A percentile compares a stretch with the other conserved stretches of the same genome.
Evolutionary conservation across 2,329 filamentous ascomycete genomes (phyloP).

Genomic region (Aureobasidium namibiae): DNA sequence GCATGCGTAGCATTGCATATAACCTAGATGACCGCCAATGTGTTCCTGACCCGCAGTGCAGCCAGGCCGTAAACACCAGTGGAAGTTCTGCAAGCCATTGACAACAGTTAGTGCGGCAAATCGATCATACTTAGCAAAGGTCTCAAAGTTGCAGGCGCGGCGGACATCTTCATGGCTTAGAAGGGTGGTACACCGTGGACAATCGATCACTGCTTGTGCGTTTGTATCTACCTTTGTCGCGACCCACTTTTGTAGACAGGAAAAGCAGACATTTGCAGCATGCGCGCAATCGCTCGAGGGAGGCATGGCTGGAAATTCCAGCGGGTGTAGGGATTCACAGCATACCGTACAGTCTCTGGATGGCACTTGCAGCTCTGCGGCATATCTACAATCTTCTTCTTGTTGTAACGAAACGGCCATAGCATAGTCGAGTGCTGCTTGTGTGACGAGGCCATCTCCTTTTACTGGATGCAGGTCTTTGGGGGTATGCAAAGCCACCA

Average conservation of each 20-base stretch:
- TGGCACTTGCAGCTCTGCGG: background rate
- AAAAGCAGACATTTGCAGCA: conserved; percentile 25
- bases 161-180: conserved; percentile 41
- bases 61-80: conserved; percentile 43
- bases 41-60: conserved; percentile 46
- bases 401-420: background rate
- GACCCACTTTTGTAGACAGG: conserved; percentile 34
- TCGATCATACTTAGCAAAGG: conserved; percentile 41
- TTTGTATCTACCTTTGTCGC: conserved; percentile 27
- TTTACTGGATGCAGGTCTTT: background rate
- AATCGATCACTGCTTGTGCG: conserved; percentile 42
- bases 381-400: background rate
- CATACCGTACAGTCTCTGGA: conserved; percentile 29
- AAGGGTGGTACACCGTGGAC: conserved; percentile 42
- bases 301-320: conserved; percentile 26
- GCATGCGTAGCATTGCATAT: conserved; percentile 32
- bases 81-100: conserved; percentile 38
- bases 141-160: conserved; percentile 35
- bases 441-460: background rate
- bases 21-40: conserved; percentile 20
- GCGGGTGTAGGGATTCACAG: conserved; percentile 23
- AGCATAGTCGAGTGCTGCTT: background rate
- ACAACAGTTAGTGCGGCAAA: conserved; percentile 38
- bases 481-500: background rate
- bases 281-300: conserved; percentile 30